Evolutionary conservation across 108 stramenopile genomes (phyloP).

Genomic region (Nitzschia inconspicua): DNA sequence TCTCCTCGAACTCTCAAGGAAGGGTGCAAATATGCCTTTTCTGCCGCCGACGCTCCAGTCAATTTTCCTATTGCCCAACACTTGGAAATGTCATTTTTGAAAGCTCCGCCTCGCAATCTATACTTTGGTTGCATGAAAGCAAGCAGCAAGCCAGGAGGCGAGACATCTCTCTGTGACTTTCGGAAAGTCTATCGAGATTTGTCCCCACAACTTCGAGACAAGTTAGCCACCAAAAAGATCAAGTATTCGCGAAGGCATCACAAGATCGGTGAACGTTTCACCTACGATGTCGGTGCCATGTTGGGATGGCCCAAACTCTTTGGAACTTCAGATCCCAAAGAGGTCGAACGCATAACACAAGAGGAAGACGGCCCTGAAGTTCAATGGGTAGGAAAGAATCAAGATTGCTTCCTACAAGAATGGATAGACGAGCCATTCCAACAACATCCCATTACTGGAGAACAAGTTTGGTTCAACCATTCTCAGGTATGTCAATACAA

Average conservation of each 20-base stretch:
- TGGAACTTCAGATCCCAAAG: constrained; percentile 21
- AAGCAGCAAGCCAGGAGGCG: constrained; percentile 19
- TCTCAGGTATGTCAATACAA: constrained; percentile 32
- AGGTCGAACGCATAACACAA: constrained; percentile 23
- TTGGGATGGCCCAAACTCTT: constrained; percentile 31
- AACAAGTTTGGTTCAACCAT: constrained; percentile 37
- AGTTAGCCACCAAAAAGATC: constrained; percentile 30
- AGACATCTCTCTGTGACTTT: constrained; percentile 38
- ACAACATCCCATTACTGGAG: constrained; percentile 36
- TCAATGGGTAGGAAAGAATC: constrained; percentile 19
- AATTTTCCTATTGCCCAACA: constrained; percentile 30
- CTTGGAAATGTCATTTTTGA: constrained; percentile 46
- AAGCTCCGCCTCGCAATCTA: constrained; percentile 18
- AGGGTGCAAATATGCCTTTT: constrained; percentile 21
- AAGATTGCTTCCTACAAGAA: constrained; percentile 22
- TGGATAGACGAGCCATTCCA: constrained; percentile 24
- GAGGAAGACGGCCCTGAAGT: constrained; percentile 22
- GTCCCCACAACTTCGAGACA: constrained; percentile 13
- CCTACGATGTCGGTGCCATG: constrained; percentile 27
- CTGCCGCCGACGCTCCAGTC: constrained; percentile 28
- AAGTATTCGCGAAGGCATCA: constrained; percentile 35
- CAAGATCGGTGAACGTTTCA: constrained; percentile 5
- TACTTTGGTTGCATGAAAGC: constrained; percentile 36
- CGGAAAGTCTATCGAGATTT: constrained; percentile 33
- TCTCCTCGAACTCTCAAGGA: constrained; percentile 15